These are phyloP conservation scores for Coprinopsis cinerea DNA, from an alignment of 768 basidiomycete species.

Conservation along the genomic window DNA sequence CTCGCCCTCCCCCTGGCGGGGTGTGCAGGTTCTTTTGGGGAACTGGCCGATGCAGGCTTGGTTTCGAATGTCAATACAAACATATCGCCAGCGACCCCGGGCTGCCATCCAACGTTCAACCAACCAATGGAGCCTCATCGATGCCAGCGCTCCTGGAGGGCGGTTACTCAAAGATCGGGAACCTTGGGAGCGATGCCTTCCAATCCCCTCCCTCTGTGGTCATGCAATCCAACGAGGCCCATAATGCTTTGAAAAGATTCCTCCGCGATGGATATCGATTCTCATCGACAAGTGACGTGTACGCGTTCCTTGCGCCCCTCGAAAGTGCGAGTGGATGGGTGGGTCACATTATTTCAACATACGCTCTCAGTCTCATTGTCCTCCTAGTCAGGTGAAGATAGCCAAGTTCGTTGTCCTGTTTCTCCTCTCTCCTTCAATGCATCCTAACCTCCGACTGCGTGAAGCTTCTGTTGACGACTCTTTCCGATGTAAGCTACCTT, in stretches of 20 bases:
- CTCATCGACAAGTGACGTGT: constrained; percentile 32
- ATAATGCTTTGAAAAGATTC: constrained; percentile 38
- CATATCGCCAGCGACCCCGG: neutral
- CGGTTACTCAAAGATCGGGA: neutral
- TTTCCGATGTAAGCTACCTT: constrained; percentile 31
- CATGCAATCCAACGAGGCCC: constrained; percentile 42
- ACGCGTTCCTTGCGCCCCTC: constrained; percentile 36
- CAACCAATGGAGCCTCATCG: neutral
- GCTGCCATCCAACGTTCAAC: neutral
- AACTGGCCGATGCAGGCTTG: neutral
- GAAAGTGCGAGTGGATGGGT: constrained; percentile 37
- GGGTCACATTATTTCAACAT: no score
- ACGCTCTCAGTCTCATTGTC: no score
- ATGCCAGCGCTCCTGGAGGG: neutral
- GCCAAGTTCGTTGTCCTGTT: constrained; percentile 33
- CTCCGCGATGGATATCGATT: constrained; percentile 41
- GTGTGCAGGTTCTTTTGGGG: neutral
- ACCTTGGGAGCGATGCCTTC: constrained; percentile 1
- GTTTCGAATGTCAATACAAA: constrained; percentile 1
- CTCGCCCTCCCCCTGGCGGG: neutral
- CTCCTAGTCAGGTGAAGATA: constrained; percentile 40
- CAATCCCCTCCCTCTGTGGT: neutral
- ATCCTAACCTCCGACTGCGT: neutral
- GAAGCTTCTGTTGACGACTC: constrained; percentile 33
- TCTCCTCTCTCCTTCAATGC: constrained; percentile 5